Conservation (phyloP, 73 alveolate species). For the Blepharisma stoltei region DNA sequence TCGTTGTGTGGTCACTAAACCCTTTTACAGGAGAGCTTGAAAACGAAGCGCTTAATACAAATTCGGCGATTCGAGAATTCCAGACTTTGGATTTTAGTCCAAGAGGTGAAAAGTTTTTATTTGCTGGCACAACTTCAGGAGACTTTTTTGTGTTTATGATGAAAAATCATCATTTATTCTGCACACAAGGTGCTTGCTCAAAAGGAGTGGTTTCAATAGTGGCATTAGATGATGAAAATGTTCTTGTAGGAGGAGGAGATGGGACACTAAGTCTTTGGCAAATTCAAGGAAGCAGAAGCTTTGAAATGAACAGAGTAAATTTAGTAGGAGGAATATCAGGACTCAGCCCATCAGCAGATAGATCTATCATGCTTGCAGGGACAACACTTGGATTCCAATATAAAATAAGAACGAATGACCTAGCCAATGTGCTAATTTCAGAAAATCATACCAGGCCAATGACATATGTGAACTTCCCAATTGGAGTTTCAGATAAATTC, state of each 20-base stretch:
- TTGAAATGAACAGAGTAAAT: conserved; percentile 59
- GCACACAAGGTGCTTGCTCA: conserved; percentile 85
- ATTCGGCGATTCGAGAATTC: conserved; percentile 84
- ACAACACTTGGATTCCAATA: conserved; percentile 89
- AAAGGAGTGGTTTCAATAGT: conserved; percentile 85
- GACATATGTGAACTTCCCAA: conserved; percentile 68
- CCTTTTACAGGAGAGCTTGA: conserved; percentile 84
- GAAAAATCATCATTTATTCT: conserved; percentile 69
- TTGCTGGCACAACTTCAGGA: conserved; percentile 94
- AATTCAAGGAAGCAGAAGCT: conserved; percentile 48
- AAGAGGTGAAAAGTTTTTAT: conserved; percentile 82
- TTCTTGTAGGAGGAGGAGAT: conserved; percentile 94
- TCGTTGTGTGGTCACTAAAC: conserved; percentile 86
- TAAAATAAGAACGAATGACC: conserved; percentile 79
- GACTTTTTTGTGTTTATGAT: conserved; percentile 69
- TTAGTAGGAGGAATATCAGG: conserved; percentile 79
- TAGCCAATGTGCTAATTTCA: conserved; percentile 77
- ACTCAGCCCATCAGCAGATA: conserved; percentile 76
- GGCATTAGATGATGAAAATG: conserved; percentile 68
- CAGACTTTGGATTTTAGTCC: conserved; percentile 84
- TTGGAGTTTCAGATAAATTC: conserved; percentile 88
- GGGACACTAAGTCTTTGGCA: conserved; percentile 77
- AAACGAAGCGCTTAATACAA: conserved; percentile 80
- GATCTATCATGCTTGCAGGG: conserved; percentile 75
- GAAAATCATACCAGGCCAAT: conserved; percentile 93